These are phyloP conservation scores for Prunus persica DNA, from an alignment of 306 rosid species.

Conservation along the genomic window Prunus_persica_NCBIv2 NC_034012.1:2962001-2962500, in stretches of 20 bases:
- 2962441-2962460: conserved; percentile 45
- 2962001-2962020: conserved; percentile 95
- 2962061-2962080: conserved; percentile 92
- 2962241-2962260: background rate
- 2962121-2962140: conserved; percentile 85
- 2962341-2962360: conserved; percentile 67
- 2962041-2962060: conserved; percentile 94
- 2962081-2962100: conserved; percentile 79
- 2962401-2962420: conserved; percentile 27
- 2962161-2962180: conserved; percentile 31
- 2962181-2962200: conserved; percentile 42
- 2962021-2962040: conserved; percentile 98
- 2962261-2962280: conserved; percentile 14
- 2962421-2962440: conserved; percentile 55
- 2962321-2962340: conserved; percentile 50
- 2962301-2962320: conserved; percentile 20
- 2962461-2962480: conserved; percentile 1
- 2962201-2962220: conserved; percentile 56
- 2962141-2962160: conserved; percentile 26
- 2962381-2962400: conserved; percentile 39
- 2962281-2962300: conserved; percentile 15
- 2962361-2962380: conserved; percentile 51
- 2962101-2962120: conserved; percentile 96
- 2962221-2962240: background rate
- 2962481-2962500: background rate